These are phyloP conservation scores for Stygiomarasmius scandens DNA, from an alignment of 1,284 basidiomycete genomes.

Conservation along the genomic window DNA sequence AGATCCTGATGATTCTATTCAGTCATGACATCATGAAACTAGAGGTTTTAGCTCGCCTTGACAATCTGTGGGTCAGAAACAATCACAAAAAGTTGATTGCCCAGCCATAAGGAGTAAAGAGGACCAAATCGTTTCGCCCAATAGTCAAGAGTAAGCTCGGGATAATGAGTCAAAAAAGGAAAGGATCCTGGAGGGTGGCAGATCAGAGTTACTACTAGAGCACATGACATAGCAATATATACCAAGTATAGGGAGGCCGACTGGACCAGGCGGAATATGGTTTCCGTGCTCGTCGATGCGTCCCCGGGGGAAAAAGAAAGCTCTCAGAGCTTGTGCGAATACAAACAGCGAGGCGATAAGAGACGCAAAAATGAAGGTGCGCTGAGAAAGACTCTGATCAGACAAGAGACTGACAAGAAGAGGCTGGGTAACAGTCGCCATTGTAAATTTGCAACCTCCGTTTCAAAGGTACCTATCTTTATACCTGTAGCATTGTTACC, in stretches of 20 bases:
- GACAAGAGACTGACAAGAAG: not conserved
- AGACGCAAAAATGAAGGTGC: slow-evolving; percentile 5
- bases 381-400: not conserved
- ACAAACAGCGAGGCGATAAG: slow-evolving; percentile 4
- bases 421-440: not conserved
- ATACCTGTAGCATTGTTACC: no score
- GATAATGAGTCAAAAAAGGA: slow-evolving; percentile 38
- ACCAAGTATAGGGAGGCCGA: slow-evolving; percentile 16
- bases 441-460: no score
- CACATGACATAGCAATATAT: slow-evolving; percentile 1
- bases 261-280: slow-evolving; percentile 11
- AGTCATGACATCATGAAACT: not conserved
- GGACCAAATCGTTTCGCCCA: slow-evolving; percentile 41
- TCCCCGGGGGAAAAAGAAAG: not conserved
- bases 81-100: slow-evolving; percentile 41
- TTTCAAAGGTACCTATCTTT: no score
- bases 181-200: slow-evolving; percentile 30
- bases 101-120: slow-evolving; percentile 38
- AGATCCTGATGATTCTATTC: slow-evolving; percentile 28
- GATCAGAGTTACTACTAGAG: not conserved
- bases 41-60: slow-evolving; percentile 26
- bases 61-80: slow-evolving; percentile 40
- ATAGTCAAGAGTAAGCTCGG: slow-evolving; percentile 37
- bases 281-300: slow-evolving; percentile 11
- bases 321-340: not conserved